phyloP scores from a whole-genome alignment of 768 basidiomycete genomes.

The Amanita jacksonii region DNA sequence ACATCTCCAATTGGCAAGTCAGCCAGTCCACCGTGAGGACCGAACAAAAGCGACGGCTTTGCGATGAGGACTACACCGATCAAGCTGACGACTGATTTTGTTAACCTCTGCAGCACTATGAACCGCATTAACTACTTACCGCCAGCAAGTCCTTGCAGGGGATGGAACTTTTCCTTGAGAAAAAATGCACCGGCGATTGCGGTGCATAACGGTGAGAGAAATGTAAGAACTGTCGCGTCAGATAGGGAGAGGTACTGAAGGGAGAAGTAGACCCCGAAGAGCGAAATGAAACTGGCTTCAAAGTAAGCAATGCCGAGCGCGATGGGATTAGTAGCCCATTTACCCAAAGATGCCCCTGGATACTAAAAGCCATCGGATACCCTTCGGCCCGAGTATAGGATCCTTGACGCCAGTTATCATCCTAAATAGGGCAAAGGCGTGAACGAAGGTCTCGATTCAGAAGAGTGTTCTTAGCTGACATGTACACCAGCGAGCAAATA shows the following conservation, averaged over 20 bases:
- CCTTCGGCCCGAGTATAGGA: too few relatives aligned
- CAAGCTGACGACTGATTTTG: conserved; percentile 46
- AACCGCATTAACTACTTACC: conserved; percentile 17
- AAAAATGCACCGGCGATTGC: conserved; percentile 53
- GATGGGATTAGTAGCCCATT: conserved; percentile 8
- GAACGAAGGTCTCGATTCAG: too few relatives aligned
- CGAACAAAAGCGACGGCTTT: conserved; percentile 68
- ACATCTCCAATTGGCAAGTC: neutral
- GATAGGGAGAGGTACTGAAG: conserved; percentile 67
- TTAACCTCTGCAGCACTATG: neutral
- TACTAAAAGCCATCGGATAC: too few relatives aligned
- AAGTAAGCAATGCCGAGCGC: neutral
- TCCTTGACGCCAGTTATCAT: too few relatives aligned
- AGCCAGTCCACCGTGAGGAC: conserved; percentile 17
- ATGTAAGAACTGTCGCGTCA: conserved; percentile 70
- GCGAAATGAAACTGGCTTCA: conserved; percentile 51
- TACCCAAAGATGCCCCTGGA: conserved; percentile 51
- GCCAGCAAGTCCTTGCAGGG: conserved; percentile 43
- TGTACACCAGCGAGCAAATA: conserved; percentile 39
- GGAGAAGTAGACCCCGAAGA: conserved; percentile 63
- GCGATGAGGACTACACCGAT: conserved; percentile 76
- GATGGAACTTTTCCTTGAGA: conserved; percentile 48
- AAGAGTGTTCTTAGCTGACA: conserved; percentile 38
- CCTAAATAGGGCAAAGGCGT: too few relatives aligned
- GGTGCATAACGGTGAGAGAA: conserved; percentile 60